Conservation (phyloP, 805 yeast species). For the Wickerhamiella brachini region DNA sequence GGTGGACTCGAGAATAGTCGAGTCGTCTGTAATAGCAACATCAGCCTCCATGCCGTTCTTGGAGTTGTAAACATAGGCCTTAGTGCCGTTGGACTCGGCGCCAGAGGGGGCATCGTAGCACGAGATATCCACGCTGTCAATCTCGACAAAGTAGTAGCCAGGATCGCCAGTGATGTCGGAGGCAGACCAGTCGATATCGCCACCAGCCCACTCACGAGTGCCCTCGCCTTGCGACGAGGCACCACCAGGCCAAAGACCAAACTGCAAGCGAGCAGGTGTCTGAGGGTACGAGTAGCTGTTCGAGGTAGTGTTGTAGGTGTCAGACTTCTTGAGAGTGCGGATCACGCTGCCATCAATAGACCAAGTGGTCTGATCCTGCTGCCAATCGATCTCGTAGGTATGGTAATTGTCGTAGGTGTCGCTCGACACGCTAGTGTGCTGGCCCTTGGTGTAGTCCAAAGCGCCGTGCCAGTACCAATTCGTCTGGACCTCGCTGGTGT, state of each 20-base stretch:
- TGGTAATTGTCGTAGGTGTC: conserved; percentile 56
- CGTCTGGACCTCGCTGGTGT: conserved; percentile 52
- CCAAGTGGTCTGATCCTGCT: conserved; percentile 59
- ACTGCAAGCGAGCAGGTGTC: conserved; percentile 74
- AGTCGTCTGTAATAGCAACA: conserved; percentile 49
- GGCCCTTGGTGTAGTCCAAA: conserved; percentile 50
- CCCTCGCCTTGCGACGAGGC: conserved; percentile 38
- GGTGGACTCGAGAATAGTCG: conserved; percentile 43
- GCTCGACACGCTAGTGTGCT: conserved; percentile 29
- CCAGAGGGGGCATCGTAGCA: conserved; percentile 63
- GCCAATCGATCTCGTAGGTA: conserved; percentile 70
- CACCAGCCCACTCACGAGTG: conserved; percentile 79
- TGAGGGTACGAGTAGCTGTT: conserved; percentile 70
- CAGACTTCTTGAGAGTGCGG: conserved; percentile 46
- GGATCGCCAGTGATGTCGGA: conserved; percentile 46
- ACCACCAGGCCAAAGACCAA: conserved; percentile 45
- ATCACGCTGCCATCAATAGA: conserved; percentile 50
- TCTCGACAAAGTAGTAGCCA: conserved; percentile 68
- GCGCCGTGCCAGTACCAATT: conserved; percentile 71
- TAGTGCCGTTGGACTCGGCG: conserved; percentile 33
- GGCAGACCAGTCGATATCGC: conserved; percentile 70
- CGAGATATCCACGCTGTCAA: conserved; percentile 45
- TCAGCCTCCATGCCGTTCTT: conserved; percentile 31
- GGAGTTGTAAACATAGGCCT: conserved; percentile 41
- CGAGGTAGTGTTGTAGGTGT: conserved; percentile 46